Percentiles rank a stretch among this genome's conserved stretches.
Evolutionary conservation across 208 protist genomes (phyloP).

Genomic region (Crithidia fasciculata): DNA sequence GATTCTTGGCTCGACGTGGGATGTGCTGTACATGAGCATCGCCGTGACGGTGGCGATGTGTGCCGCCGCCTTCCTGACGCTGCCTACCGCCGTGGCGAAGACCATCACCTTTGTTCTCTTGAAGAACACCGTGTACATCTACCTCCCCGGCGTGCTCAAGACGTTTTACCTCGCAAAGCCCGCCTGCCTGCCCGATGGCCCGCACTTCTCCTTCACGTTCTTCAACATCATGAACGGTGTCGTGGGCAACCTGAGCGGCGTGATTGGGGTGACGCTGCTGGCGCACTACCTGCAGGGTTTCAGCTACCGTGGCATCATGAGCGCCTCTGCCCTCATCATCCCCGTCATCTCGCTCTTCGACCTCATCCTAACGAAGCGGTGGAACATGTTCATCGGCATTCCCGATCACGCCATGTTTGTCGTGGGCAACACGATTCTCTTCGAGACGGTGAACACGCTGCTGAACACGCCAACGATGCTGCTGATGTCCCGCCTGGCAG

Average conservation of each 20-base stretch:
- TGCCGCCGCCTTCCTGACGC: constrained; percentile 26
- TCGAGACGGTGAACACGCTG: constrained; percentile 58
- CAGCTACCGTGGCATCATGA: constrained; percentile 57
- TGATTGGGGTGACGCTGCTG: constrained; percentile 54
- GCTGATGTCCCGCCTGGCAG: constrained; percentile 80
- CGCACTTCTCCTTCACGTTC: constrained; percentile 65
- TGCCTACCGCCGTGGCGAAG: constrained; percentile 45
- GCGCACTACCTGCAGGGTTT: constrained; percentile 51
- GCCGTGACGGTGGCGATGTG: constrained; percentile 22
- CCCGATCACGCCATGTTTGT: constrained; percentile 73
- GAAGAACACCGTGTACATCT: constrained; percentile 45
- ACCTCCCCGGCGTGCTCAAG: constrained; percentile 53
- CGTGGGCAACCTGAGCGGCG: constrained; percentile 45
- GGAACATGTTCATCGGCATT: constrained; percentile 57
- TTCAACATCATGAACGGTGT: constrained; percentile 50
- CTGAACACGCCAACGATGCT: constrained; percentile 73
- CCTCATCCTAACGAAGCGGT: constrained; percentile 72
- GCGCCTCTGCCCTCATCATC: constrained; percentile 57
- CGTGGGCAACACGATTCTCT: constrained; percentile 66
- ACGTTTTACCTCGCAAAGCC: constrained; percentile 55
- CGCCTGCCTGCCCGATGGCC: constrained; percentile 54
- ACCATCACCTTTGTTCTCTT: constrained; percentile 37
- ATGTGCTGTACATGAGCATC: constrained; percentile 36
- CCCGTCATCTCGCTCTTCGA: constrained; percentile 62
- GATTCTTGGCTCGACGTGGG: constrained; percentile 34